Evolutionary conservation across 371 early-diverging fungal species (phyloP), one percentile per base, ranked within the genome.

Genomic region (Mortierella sp.): DNA sequence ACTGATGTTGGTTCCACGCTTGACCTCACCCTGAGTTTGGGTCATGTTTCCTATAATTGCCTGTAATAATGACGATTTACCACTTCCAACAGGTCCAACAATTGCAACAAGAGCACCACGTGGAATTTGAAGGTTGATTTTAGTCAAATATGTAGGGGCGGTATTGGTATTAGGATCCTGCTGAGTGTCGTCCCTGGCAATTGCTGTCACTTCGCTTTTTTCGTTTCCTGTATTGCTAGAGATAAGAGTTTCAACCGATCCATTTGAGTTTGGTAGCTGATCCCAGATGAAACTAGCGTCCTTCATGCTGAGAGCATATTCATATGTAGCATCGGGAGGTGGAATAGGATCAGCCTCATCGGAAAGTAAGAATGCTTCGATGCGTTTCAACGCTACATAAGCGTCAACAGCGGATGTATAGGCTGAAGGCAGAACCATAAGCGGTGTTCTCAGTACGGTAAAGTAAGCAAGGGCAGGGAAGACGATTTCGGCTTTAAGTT

Each of bases 381-480:
- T 88, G 37, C 95, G 86, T 8, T 69, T 72, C 35, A 93, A 35
- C 5, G 92, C 91, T 10, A 95, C 90, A 13, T 79, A 80, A 57
- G 91, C 87, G 59, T 95, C 94, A 35, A 87, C 89, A 43, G 85
- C 76, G 29, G 78, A 77, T 19, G 89, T 84, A 15, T 94, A 83
- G 5, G 89, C 74, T 6, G 84, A 80, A 2, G 95, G 95, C 8
- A 94, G 69, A 68, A 93, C 86, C 86, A 91, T 91, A 63, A 95
- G 81, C 7, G 94, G 94, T n/a, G 89, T 84, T 3, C 89, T 81
- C 6, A 84, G 67, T n/a, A 79, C 43, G 51, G 85, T 85, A 56
- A 87, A 87, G 43, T 81, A 70, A 17, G 88, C 80, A 1, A 88
- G 67, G 3, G 87, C 73, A 6, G 85, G 72, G 68, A 87, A 88